Conservation (phyloP, 108 stramenopile genomes). For the Aurantiochytrium sp. region DNA sequence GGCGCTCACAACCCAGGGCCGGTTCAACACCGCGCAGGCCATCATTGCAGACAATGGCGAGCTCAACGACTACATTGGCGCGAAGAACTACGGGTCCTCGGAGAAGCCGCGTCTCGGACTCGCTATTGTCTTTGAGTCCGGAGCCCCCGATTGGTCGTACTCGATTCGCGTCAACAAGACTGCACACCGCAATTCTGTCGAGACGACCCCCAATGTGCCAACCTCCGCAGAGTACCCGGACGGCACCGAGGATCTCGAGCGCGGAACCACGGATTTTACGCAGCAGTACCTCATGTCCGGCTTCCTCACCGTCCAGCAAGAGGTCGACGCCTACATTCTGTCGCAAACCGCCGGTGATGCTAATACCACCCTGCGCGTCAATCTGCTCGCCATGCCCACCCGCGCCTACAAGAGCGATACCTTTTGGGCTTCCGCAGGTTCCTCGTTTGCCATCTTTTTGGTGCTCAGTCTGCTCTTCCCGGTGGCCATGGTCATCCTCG, state of each 20-base stretch:
- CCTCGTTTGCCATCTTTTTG: slow-evolving; percentile 45
- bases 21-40: neutral
- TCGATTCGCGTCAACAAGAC: slow-evolving; percentile 15
- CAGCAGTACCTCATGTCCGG: slow-evolving; percentile 23
- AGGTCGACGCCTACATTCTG: slow-evolving; percentile 46
- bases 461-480: slow-evolving; percentile 62
- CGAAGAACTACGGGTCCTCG: neutral
- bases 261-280: neutral
- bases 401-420: neutral
- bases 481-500: slow-evolving; percentile 45
- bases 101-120: neutral
- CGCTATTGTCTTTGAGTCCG: neutral
- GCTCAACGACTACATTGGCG: neutral
- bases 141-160: neutral
- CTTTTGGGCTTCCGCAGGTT: neutral
- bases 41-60: neutral
- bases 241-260: neutral
- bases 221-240: no score
- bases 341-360: no score
- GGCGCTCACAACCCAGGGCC: neutral
- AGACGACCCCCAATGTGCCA: neutral
- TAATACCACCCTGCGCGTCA: slow-evolving; percentile 1
- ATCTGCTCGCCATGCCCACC: neutral
- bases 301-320: slow-evolving; percentile 44
- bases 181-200: neutral